These are phyloP conservation scores for Colletotrichum tabaci DNA, from an alignment of 2,329 filamentous ascomycete genomes.

Conservation along the genomic window DNA sequence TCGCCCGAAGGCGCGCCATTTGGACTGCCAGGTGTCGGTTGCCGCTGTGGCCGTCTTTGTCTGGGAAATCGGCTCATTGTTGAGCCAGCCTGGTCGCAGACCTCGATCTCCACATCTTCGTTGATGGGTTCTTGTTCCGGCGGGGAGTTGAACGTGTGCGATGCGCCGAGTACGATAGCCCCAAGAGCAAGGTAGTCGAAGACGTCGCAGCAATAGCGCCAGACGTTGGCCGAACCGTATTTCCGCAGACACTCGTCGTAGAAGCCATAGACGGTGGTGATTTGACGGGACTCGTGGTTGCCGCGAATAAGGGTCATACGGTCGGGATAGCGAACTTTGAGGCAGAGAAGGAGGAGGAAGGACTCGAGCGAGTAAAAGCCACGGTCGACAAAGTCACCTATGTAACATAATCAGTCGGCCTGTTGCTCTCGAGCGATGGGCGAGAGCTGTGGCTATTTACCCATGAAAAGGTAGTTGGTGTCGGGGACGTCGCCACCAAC, in stretches of 20 bases:
- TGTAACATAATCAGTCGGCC: constrained; percentile 5
- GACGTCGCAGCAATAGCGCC: constrained; percentile 97
- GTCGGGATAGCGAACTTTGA: constrained; percentile 97
- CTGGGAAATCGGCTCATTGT: constrained; percentile 82
- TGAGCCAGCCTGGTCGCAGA: constrained; percentile 86
- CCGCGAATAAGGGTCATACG: constrained; percentile 96
- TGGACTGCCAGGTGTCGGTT: constrained; percentile 49
- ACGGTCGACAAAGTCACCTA: constrained; percentile 96
- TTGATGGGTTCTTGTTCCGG: constrained; percentile 67
- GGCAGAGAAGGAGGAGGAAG: constrained; percentile 92
- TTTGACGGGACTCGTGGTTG: constrained; percentile 96
- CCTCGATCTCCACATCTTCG: constrained; percentile 91
- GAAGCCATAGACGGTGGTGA: constrained; percentile 97
- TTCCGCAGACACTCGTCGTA: constrained; percentile 98
- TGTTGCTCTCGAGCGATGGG: neutral
- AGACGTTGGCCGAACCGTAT: constrained; percentile 96
- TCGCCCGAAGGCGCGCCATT: constrained; percentile 50
- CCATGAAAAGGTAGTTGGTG: constrained; percentile 98
- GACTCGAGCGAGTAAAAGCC: constrained; percentile 99
- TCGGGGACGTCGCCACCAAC: constrained; percentile 95
- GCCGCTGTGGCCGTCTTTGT: constrained; percentile 45
- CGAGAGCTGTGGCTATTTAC: constrained; percentile 58
- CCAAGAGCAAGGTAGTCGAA: constrained; percentile 97
- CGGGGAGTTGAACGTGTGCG: constrained; percentile 70
- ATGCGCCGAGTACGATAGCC: constrained; percentile 90